Base-by-base conservation (phyloP, 2,329 filamentous ascomycete genomes). In the Pseudogymnoascus sp. region DNA sequence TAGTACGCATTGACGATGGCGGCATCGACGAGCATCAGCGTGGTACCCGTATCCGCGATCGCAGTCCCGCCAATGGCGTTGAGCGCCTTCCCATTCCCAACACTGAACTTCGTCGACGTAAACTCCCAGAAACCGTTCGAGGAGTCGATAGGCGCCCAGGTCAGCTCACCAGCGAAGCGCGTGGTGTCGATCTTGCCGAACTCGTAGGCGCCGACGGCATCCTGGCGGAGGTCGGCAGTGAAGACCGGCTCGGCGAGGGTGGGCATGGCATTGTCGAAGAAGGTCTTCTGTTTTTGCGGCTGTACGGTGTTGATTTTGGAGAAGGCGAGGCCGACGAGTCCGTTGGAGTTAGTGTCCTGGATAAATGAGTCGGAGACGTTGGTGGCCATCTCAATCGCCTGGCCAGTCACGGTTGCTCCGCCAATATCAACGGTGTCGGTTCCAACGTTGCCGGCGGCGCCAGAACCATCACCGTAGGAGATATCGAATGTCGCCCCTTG, bases 271-370 rank as follows among this genome's bases (percentile, higher is more conserved):
- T 73, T 74, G 61, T 72, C 71, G 62, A 74, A 73, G 67, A 72
- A 74, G 25, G 72, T 74, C 65, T 73, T 73, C 64, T 73, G 71
- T 19, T 69, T 65, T 19, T 65, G 61, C 9, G 72, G 72, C 66
- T 70, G 67, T 60, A 74, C 68, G 25, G 72, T 74, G 64, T 74
- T 74, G 41, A 72, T 66, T 59, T 71, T 72, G 60, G 69, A 70
- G 66, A 69, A 73, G 2, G 80, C 85, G 58, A 89, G 79, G n/a
- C 86, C 86, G 52, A 89, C 78, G 14, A 89, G 79, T 35, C 86
- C 86, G 67, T 87, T 84, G 45, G 70, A 69, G 38, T 68, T 63
- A n/a, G 70, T 71, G 62, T 76, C 74, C 30, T 65, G 41, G 33
- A 73, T 69, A 66, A 77, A 76, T 1, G 69, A 69, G 22, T 60